Base-by-base conservation (phyloP, 768 basidiomycete genomes). In the Imleria badia region DNA sequence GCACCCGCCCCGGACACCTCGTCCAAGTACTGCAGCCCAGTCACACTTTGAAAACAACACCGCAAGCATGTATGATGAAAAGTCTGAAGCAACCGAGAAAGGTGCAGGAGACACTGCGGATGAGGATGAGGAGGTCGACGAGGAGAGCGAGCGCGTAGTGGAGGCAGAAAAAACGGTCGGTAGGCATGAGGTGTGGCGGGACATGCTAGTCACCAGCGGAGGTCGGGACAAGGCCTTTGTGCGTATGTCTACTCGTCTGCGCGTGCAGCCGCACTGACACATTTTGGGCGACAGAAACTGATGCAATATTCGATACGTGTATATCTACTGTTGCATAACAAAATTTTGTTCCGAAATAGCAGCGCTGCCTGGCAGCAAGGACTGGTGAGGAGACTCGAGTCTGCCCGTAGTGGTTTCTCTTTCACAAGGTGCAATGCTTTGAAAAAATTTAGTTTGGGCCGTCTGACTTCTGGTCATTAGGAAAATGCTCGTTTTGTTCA, bases 201-300 rank as follows among this genome's bases (percentile, higher is more conserved):
- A 92, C 53, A 82, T 93, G 68, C 74, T 93, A 49, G 77, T 84
- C 63, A 86, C 89, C 29, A 89, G 87, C 61, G 78, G 82, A 60
- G 91, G 91, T 47, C 78, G 91, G 61, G 91, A 94, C 72, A 94
- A 94, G 74, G 83, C 84, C 29, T 86, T 94, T 66, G 91, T 93
- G 73, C 65, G 89, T 80, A 38, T 41, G 43, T 34, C 42, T 43
- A 20, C 30, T 13, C 30, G 1, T 44, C 23, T 42, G 41, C 33
- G 17, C 36, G 23, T 30, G 31, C 38, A 29, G 5, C 13, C 8
- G 23, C 29, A 40, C 31, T 58, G 48, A 63, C 45, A 34, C 45
- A 4, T 47, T 45, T 15, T 35, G 33, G 42, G 26, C 36, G 38
- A 45, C 59, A 93, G 91, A 94, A 94, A 91, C 64, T 92, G 51